These are phyloP conservation scores for Penicillium paxilli DNA, from an alignment of 495 filamentous ascomycete species.

Conservation along the genomic window DNA sequence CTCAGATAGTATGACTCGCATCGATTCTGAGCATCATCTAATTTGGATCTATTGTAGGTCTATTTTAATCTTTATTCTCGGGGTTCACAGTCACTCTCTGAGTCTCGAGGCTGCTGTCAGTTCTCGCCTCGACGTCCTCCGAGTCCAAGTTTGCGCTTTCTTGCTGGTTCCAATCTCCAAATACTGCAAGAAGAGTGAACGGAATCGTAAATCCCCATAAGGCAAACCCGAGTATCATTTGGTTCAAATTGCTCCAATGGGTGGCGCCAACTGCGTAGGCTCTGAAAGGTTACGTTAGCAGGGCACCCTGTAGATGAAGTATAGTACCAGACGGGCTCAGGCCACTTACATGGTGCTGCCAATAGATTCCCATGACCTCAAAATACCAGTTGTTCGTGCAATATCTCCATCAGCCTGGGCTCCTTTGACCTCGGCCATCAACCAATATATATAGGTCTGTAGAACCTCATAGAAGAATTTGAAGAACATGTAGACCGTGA, in stretches of 20 bases:
- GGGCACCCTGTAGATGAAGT: too few species aligned
- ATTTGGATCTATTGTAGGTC: too few species aligned
- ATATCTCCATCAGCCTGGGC: slow-evolving; percentile 41
- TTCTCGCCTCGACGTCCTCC: slow-evolving; percentile 6
- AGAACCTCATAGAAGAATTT: slow-evolving; percentile 46
- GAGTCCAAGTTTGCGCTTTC: neutral
- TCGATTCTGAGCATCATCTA: too few species aligned
- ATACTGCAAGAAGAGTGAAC: slow-evolving; percentile 16
- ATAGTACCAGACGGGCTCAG: too few species aligned
- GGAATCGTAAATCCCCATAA: slow-evolving; percentile 21
- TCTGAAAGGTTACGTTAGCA: too few species aligned
- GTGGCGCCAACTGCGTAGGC: slow-evolving; percentile 50
- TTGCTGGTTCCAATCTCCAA: slow-evolving; percentile 14
- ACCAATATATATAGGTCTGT: slow-evolving; percentile 39
- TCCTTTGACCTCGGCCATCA: slow-evolving; percentile 25
- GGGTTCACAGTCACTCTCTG: slow-evolving; percentile 9
- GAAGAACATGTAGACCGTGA: slow-evolving; percentile 22
- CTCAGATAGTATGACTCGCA: too few species aligned
- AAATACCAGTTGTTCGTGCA: slow-evolving; percentile 47
- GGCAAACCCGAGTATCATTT: slow-evolving; percentile 18
- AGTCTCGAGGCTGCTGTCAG: slow-evolving; percentile 16
- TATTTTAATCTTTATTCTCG: neutral
- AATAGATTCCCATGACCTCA: slow-evolving; percentile 50
- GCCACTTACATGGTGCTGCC: slow-evolving; percentile 52
- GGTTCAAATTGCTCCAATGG: slow-evolving; percentile 19